Conservation (phyloP, 208 protist species). For the Phytomonas sp. region DNA sequence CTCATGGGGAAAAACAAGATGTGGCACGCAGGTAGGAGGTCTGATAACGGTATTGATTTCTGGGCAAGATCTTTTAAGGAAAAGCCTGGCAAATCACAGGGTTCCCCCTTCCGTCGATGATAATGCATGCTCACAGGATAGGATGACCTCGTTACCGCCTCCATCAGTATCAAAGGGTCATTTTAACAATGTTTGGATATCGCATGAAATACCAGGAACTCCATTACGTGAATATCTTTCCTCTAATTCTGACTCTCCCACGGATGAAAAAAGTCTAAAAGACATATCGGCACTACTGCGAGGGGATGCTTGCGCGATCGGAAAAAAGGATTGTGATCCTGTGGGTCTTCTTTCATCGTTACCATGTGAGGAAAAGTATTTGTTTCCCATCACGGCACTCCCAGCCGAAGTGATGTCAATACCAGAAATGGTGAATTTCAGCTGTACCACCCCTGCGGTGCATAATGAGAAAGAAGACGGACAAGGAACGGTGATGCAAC, state of each 20-base stretch:
- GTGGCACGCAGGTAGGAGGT: neutral
- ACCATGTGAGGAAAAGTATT: neutral
- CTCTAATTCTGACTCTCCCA: neutral
- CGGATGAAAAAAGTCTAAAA: neutral
- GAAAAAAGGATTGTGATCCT: neutral
- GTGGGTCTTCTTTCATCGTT: neutral
- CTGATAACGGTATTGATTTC: neutral
- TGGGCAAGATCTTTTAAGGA: neutral
- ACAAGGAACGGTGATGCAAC: neutral
- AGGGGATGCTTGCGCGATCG: neutral
- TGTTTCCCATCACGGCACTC: neutral
- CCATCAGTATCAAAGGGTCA: neutral
- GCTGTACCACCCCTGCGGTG: neutral
- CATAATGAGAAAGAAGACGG: neutral
- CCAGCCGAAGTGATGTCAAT: conserved; percentile 1
- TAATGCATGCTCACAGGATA: neutral
- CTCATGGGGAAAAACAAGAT: conserved; percentile 1
- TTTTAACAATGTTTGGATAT: neutral
- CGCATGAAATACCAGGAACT: neutral
- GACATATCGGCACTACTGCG: neutral
- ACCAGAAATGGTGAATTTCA: conserved; percentile 1
- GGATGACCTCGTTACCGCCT: neutral
- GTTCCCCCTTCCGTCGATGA: neutral
- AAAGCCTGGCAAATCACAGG: neutral
- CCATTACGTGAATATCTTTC: neutral